These are phyloP conservation scores for Phialophora verrucosa DNA, from an alignment of 2,329 filamentous ascomycete species.

Conservation along the genomic window DNA sequence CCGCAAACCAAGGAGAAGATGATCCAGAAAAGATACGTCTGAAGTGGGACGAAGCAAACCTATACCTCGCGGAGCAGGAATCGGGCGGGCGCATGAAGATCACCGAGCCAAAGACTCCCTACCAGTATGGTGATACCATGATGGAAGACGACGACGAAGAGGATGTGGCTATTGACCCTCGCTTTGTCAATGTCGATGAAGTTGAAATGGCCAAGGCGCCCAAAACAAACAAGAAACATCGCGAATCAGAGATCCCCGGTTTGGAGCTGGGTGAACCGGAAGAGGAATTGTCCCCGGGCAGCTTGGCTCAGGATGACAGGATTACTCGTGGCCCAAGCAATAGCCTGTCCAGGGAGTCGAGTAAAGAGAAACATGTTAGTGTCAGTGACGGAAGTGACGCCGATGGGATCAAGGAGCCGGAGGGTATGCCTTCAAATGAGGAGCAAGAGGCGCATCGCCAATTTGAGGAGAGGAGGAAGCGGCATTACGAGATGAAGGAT, in stretches of 20 bases:
- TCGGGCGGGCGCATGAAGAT: conserved; percentile 96
- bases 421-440: conserved; percentile 68
- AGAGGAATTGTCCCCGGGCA: conserved; percentile 64
- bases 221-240: conserved; percentile 49
- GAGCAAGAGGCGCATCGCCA: conserved; percentile 88
- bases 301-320: conserved; percentile 50
- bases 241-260: conserved; percentile 84
- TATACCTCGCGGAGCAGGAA: conserved; percentile 97
- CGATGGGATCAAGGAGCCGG: conserved; percentile 50
- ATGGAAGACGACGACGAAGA: conserved; percentile 77
- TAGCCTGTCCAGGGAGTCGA: conserved; percentile 48
- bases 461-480: conserved; percentile 91
- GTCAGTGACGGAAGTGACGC: conserved; percentile 66
- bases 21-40: conserved; percentile 73
- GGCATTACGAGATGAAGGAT: conserved; percentile 98
- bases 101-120: conserved; percentile 96
- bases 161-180: conserved; percentile 42
- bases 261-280: conserved; percentile 93
- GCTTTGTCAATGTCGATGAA: conserved; percentile 59
- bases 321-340: conserved; percentile 45
- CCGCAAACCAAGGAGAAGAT: conserved; percentile 54
- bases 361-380: conserved; percentile 76
- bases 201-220: conserved; percentile 60
- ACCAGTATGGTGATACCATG: conserved; percentile 89
- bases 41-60: conserved; percentile 98